Evolutionary conservation across 176 grass and related monocot species (phyloP).

Genomic region (Rhipidocladum racemiflorum): DNA sequence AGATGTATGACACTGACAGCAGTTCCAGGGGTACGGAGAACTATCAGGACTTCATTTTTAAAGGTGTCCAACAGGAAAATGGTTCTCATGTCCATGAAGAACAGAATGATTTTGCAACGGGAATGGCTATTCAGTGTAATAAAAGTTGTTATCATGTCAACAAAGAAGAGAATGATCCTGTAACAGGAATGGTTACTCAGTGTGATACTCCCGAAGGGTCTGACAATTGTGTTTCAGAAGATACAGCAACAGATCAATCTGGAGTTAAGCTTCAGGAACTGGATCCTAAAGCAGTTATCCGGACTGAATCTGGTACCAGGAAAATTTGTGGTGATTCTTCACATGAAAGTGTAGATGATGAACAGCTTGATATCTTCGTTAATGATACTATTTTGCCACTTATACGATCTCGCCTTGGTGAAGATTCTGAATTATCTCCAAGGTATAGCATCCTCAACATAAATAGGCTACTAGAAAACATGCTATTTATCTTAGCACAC

Average conservation of each 20-base stretch:
- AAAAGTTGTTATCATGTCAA: slow-evolving; percentile 15
- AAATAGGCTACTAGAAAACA: neutral
- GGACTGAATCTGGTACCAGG: neutral
- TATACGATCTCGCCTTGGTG: slow-evolving; percentile 55
- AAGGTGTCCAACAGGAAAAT: slow-evolving; percentile 23
- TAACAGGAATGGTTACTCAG: slow-evolving; percentile 17
- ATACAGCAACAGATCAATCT: slow-evolving; percentile 30
- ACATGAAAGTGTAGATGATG: slow-evolving; percentile 37
- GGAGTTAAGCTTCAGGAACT: slow-evolving; percentile 9
- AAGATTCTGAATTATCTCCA: slow-evolving; percentile 73
- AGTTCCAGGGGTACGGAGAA: slow-evolving; percentile 30
- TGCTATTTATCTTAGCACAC: neutral
- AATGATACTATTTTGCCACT: slow-evolving; percentile 67
- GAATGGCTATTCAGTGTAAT: slow-evolving; percentile 8
- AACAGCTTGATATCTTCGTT: slow-evolving; percentile 47
- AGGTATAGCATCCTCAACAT: slow-evolving; percentile 57
- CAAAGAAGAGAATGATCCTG: slow-evolving; percentile 26
- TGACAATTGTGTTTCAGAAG: slow-evolving; percentile 34
- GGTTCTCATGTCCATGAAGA: slow-evolving; percentile 36
- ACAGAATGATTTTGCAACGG: slow-evolving; percentile 22
- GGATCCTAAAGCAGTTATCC: slow-evolving; percentile 12
- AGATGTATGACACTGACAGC: slow-evolving; percentile 32
- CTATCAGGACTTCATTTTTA: slow-evolving; percentile 34
- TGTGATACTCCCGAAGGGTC: slow-evolving; percentile 12
- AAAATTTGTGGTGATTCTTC: slow-evolving; percentile 32